Evolutionary conservation across 139 green algal species (phyloP), one percentile per base, ranked within the genome.

Genomic region (Asterochloris sp.): DNA sequence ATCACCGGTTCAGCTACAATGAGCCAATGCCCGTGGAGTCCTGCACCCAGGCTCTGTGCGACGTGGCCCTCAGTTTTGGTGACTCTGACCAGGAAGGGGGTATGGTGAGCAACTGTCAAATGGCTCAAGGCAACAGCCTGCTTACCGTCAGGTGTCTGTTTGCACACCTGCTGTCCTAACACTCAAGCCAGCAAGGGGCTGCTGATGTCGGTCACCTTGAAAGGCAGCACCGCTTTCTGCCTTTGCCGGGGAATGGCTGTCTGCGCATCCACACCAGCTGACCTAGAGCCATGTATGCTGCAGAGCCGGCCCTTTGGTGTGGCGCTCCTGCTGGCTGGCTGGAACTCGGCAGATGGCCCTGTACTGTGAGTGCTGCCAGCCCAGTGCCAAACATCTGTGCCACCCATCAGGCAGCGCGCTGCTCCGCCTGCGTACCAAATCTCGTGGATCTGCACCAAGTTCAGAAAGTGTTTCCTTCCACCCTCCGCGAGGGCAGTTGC

Each of bases 1-100:
- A 97, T 89, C 96, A 99, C 83, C 86, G 93, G 13, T 99, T 99
- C 90, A 97, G 93, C 0, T 99, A 98, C 89, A 98, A 98, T 85
- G 97, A 99, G 88, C 88, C 94, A 16, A 99, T 99, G 94, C 93
- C 95, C 0, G 86, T 99, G 21, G 95, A 98, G 86, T 96, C 91
- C 0, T 92, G 91, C 75, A 98, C 96, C 13, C 89, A 93, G 84
- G 94, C 91, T 15, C 86, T 99, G 79, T 99, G 95, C 85, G 97
- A 99, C 84, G 85, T 99, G 62, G 94, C 97, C 12, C 88, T 99
- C 67, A 89, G 88, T 4, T 99, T 99, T 89, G 97, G 97, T 13
- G 97, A 99, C 81, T 96, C 97, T 73, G 92, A 92, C 13, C 96
- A 98, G 4, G 96, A 98, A 60, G 88, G 88, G 69, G 89, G 87